Evolutionary conservation across 2,329 filamentous ascomycete genomes (phyloP).

Genomic region (Ophiobolus disseminans): DNA sequence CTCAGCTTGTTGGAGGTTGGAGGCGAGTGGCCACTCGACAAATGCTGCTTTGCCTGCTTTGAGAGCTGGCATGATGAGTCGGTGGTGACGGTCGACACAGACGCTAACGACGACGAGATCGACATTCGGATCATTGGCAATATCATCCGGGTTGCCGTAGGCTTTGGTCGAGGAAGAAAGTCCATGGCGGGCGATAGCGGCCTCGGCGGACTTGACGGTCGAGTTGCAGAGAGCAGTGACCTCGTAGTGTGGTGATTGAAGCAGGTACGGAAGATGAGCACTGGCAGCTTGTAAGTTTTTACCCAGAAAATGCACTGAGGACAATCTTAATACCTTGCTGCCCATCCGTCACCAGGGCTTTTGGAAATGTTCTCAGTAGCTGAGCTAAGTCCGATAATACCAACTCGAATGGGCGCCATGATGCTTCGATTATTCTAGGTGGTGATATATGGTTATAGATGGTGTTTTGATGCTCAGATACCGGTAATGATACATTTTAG

Average conservation of each 20-base stretch:
- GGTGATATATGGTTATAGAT: no score
- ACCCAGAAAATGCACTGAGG: background rate
- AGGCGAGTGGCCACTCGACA: slow-evolving; percentile 57
- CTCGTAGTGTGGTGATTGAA: slow-evolving; percentile 47
- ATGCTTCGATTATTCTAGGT: no score
- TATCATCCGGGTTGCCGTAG: slow-evolving; percentile 52
- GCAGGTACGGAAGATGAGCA: slow-evolving; percentile 49
- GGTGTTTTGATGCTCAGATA: background rate
- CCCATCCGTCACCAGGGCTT: slow-evolving; percentile 30
- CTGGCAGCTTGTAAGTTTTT: slow-evolving; percentile 11
- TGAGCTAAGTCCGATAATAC: slow-evolving; percentile 34
- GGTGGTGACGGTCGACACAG: slow-evolving; percentile 51
- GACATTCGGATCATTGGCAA: slow-evolving; percentile 54
- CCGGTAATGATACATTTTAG: background rate
- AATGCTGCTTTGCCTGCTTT: slow-evolving; percentile 58
- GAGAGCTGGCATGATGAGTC: slow-evolving; percentile 49
- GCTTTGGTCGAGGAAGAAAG: slow-evolving; percentile 50
- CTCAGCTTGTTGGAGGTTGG: slow-evolving; percentile 47
- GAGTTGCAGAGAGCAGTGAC: slow-evolving; percentile 59
- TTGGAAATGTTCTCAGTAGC: slow-evolving; percentile 4
- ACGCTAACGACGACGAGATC: slow-evolving; percentile 56
- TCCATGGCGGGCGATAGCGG: slow-evolving; percentile 50
- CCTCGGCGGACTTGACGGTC: slow-evolving; percentile 47
- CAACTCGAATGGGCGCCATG: slow-evolving; percentile 39
- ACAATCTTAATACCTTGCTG: background rate